Conservation (phyloP, 2,329 filamentous ascomycete genomes). For the Aspergillus sp. region DNA sequence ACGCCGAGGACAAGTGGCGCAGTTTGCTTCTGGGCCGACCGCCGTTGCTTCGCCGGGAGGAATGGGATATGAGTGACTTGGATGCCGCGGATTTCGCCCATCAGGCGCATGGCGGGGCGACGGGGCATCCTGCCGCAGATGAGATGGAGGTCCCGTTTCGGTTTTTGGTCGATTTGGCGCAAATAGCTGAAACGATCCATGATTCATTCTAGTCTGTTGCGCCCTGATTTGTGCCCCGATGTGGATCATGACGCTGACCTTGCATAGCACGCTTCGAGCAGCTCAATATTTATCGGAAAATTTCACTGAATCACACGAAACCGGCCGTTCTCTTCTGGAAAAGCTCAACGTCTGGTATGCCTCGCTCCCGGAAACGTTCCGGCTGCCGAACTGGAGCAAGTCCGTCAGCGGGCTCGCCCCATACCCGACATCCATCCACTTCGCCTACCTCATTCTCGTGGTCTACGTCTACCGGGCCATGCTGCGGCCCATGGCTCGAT, state of each 20-base stretch:
- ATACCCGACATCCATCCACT: constrained; percentile 22
- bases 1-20: constrained; percentile 33
- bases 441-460: constrained; percentile 30
- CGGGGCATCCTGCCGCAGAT: constrained; percentile 2
- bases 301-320: constrained; percentile 21
- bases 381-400: constrained; percentile 21
- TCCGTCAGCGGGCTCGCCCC: constrained; percentile 16
- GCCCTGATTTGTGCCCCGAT: neutral
- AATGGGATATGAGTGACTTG: constrained; percentile 29
- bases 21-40: constrained; percentile 30
- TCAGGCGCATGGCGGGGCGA: constrained; percentile 4
- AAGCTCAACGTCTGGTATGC: constrained; percentile 25
- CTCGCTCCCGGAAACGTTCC: constrained; percentile 21
- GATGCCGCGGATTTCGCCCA: constrained; percentile 21
- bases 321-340: constrained; percentile 19
- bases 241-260: neutral
- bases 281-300: constrained; percentile 23
- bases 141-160: constrained; percentile 21
- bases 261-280: constrained; percentile 20
- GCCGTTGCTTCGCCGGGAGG: constrained; percentile 25
- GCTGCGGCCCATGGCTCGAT: constrained; percentile 24
- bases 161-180: constrained; percentile 19
- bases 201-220: constrained; percentile 23
- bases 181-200: constrained; percentile 25
- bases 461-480: constrained; percentile 29